phyloP scores from a whole-genome alignment of 2,329 filamentous ascomycete species.

The Conoideocrella luteorostrata region DNA sequence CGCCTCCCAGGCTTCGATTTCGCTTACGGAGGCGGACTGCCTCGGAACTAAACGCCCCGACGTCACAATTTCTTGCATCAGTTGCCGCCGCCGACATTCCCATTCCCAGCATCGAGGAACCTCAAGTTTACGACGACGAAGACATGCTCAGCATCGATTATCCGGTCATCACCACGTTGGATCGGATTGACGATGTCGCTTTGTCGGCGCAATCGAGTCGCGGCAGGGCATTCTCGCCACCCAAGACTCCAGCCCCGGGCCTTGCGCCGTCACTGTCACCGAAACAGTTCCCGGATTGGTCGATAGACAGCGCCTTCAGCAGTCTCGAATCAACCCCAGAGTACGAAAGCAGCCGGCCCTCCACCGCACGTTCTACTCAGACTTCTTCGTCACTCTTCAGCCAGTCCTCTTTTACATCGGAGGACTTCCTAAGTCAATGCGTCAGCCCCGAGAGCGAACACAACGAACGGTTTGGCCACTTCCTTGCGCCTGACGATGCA shows the following conservation, averaged over 20 bases:
- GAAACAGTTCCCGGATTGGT: conserved; percentile 51
- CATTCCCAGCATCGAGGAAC: conserved; percentile 58
- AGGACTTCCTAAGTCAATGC: conserved; percentile 46
- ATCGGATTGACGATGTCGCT: conserved; percentile 25
- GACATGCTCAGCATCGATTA: conserved; percentile 34
- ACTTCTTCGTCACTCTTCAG: conserved; percentile 53
- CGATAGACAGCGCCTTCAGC: conserved; percentile 49
- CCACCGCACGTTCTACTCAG: conserved; percentile 52
- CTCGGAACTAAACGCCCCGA: conserved; percentile 48
- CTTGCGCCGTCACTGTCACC: conserved; percentile 36
- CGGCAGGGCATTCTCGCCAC: conserved; percentile 43
- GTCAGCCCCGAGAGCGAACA: conserved; percentile 41
- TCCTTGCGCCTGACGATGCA: conserved; percentile 22
- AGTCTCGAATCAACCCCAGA: conserved; percentile 53
- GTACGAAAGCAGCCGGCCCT: conserved; percentile 53
- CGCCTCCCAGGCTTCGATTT: conserved; percentile 47
- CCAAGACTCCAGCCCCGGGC: conserved; percentile 52
- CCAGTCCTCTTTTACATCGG: conserved; percentile 48
- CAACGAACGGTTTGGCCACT: conserved; percentile 16
- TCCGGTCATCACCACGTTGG: conserved; percentile 26
- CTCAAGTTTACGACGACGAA: conserved; percentile 36
- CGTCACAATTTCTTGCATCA: conserved; percentile 60
- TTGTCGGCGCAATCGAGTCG: conserved; percentile 25
- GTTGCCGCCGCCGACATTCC: conserved; percentile 59
- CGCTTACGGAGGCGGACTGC: conserved; percentile 49